These are phyloP conservation scores for Fulvia fulva DNA, from an alignment of 2,329 filamentous ascomycete genomes.

Conservation along the genomic window DNA sequence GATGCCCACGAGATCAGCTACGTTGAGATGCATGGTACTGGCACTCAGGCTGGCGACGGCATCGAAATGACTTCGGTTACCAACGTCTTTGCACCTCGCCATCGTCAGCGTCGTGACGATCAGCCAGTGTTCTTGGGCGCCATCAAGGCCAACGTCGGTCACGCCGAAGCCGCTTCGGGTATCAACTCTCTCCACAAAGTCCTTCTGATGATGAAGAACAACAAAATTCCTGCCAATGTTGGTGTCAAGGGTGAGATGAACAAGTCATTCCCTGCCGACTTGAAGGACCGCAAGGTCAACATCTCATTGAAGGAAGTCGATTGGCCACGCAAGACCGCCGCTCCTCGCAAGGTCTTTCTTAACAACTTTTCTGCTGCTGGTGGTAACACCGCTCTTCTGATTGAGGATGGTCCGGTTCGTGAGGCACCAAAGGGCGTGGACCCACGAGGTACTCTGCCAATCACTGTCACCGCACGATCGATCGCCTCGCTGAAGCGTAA, in stretches of 20 bases:
- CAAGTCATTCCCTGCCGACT: constrained; percentile 52
- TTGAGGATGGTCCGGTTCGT: constrained; percentile 48
- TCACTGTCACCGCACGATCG: constrained; percentile 50
- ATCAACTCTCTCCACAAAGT: constrained; percentile 53
- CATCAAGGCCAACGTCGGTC: constrained; percentile 54
- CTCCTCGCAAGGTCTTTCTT: constrained; percentile 48
- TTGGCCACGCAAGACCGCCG: constrained; percentile 46
- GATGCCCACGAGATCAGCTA: constrained; percentile 75
- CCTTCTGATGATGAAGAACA: constrained; percentile 52
- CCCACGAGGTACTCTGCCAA: constrained; percentile 44
- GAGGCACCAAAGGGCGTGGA: constrained; percentile 41
- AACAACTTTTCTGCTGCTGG: constrained; percentile 54
- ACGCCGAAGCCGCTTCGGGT: constrained; percentile 53
- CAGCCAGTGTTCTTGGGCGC: constrained; percentile 52
- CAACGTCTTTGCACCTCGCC: constrained; percentile 55
- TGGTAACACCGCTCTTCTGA: constrained; percentile 51
- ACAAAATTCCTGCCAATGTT: constrained; percentile 52
- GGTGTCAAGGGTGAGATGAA: constrained; percentile 55
- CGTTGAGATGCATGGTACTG: constrained; percentile 86
- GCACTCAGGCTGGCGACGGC: constrained; percentile 78
- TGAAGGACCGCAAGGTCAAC: constrained; percentile 51
- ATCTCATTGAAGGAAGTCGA: constrained; percentile 46
- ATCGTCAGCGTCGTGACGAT: constrained; percentile 45
- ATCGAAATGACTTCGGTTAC: constrained; percentile 78
- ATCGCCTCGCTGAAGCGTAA: constrained; percentile 51